These are phyloP conservation scores for Dendrostoma leiphaemia DNA, from an alignment of 2,329 filamentous ascomycete species.

Conservation along the genomic window DNA sequence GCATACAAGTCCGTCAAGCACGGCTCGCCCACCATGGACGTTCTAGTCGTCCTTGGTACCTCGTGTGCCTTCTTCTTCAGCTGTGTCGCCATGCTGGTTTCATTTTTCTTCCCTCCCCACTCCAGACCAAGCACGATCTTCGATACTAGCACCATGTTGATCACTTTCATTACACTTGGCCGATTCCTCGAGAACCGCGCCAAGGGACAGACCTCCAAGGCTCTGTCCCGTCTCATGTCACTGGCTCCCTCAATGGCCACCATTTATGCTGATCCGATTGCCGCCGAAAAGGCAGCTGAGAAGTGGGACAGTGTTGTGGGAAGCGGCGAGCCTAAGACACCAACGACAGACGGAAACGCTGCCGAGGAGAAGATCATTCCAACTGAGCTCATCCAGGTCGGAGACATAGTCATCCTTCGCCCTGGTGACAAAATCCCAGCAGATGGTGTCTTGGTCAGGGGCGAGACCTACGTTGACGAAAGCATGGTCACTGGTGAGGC, in stretches of 20 bases:
- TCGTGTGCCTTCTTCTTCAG: conserved; percentile 97
- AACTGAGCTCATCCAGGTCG: conserved; percentile 90
- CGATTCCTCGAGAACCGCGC: conserved; percentile 91
- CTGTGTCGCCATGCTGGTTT: conserved; percentile 80
- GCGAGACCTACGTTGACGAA: conserved; percentile 92
- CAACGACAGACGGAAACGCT: conserved; percentile 52
- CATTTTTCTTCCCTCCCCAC: conserved; percentile 72
- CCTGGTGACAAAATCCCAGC: conserved; percentile 97
- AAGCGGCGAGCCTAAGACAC: conserved; percentile 44
- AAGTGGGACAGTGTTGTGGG: conserved; percentile 57
- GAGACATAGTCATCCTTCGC: conserved; percentile 87
- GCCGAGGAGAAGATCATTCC: conserved; percentile 85
- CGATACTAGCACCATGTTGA: conserved; percentile 97
- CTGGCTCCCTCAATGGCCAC: conserved; percentile 94
- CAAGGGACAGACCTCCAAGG: conserved; percentile 94
- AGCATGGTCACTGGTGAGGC: conserved; percentile 99
- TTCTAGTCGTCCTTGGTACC: conserved; percentile 89
- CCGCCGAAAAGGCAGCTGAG: conserved; percentile 86
- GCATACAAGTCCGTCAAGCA: conserved; percentile 94
- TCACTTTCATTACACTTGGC: conserved; percentile 90
- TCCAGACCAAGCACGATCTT: conserved; percentile 84
- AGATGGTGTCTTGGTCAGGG: conserved; percentile 81
- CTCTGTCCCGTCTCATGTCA: conserved; percentile 91
- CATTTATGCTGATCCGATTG: conserved; percentile 92
- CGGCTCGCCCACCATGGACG: conserved; percentile 93